Evolutionary conservation across 2,329 filamentous ascomycete species (phyloP).

Genomic region (Aureobasidium musti): DNA sequence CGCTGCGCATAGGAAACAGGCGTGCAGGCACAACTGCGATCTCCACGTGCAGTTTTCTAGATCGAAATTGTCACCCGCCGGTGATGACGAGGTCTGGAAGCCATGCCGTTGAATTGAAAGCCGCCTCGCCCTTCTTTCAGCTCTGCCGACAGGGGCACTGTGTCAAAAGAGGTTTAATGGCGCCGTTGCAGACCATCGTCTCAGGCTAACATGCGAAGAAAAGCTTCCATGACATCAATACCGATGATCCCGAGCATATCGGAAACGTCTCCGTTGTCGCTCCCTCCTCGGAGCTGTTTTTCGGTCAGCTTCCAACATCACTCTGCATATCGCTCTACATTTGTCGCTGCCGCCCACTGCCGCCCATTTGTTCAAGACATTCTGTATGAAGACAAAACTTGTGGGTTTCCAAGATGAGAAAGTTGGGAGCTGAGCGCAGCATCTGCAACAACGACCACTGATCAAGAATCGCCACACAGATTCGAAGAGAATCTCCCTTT

Average conservation of each 20-base stretch:
- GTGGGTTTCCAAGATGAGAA: too few relatives aligned
- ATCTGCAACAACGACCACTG: too few relatives aligned
- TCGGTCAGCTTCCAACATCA: not conserved
- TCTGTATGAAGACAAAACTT: too few relatives aligned
- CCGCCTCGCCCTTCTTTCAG: not conserved
- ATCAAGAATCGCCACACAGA: too few relatives aligned
- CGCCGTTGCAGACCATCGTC: not conserved
- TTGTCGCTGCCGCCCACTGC: too few relatives aligned
- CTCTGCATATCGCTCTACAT: too few relatives aligned
- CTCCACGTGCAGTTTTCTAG: not conserved
- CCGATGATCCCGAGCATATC: not conserved
- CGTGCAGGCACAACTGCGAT: not conserved
- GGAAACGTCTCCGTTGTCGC: not conserved
- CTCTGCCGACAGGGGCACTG: not conserved
- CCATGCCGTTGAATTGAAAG: slow-evolving; percentile 7
- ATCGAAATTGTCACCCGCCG: not conserved
- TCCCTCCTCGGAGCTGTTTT: not conserved
- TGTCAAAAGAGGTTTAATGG: slow-evolving; percentile 4
- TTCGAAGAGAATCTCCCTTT: too few relatives aligned
- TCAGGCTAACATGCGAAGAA: too few relatives aligned
- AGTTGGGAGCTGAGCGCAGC: too few relatives aligned
- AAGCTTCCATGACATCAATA: slow-evolving; percentile 19
- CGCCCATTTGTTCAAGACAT: too few relatives aligned
- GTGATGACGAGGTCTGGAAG: slow-evolving; percentile 13
- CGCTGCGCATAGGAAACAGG: not conserved